Percentiles rank a stretch among this genome's conserved stretches.
Evolutionary conservation across 352 stramenopile genomes (phyloP).

Genomic region (Pythium sukuiense): DNA sequence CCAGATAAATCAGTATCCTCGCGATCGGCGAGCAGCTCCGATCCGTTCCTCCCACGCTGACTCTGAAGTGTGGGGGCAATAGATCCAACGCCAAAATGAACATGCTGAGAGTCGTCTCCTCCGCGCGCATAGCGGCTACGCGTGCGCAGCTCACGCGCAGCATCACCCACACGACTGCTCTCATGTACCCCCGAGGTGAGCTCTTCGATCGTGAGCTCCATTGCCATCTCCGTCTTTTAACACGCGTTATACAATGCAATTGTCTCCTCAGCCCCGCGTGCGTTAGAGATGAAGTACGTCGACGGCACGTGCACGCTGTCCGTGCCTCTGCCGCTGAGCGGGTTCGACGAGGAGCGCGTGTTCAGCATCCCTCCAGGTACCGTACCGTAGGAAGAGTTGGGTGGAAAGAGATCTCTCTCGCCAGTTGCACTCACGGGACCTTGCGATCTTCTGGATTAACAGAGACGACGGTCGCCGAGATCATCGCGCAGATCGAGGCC

Average conservation of each 20-base stretch:
- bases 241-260: background rate
- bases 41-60: constrained; percentile 13
- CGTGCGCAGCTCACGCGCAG: constrained; percentile 20
- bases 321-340: constrained; percentile 72
- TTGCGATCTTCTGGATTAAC: constrained; percentile 5
- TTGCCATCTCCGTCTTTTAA: background rate
- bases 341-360: constrained; percentile 76
- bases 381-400: background rate
- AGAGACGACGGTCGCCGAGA: constrained; percentile 77
- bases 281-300: constrained; percentile 81
- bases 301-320: constrained; percentile 74
- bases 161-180: constrained; percentile 23
- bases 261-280: constrained; percentile 18
- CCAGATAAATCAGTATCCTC: constrained; percentile 30
- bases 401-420: background rate
- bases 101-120: constrained; percentile 19
- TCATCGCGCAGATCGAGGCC: constrained; percentile 72
- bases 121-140: background rate
- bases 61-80: constrained; percentile 18
- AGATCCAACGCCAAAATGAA: background rate
- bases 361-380: constrained; percentile 71
- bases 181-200: constrained; percentile 24
- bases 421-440: background rate
- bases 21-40: constrained; percentile 22
- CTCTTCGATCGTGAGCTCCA: constrained; percentile 2